phyloP scores from a whole-genome alignment of 805 yeast genomes.

The Schizosaccharomyces japonicus region DNA sequence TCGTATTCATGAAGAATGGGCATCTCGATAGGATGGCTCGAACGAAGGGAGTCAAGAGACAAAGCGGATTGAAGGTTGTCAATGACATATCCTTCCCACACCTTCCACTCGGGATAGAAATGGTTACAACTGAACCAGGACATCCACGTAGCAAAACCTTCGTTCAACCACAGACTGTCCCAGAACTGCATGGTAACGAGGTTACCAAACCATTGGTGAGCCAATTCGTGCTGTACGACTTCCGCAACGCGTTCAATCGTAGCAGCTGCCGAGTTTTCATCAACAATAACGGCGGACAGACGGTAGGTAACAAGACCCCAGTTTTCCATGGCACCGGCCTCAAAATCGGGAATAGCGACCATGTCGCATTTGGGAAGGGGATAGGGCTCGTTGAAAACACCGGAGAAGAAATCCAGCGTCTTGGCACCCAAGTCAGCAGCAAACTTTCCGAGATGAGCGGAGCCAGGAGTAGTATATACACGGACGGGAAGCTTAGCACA shows the following conservation, averaged over 20 bases:
- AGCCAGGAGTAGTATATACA: slow-evolving; percentile 46
- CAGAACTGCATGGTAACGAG: slow-evolving; percentile 83
- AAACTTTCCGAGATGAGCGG: slow-evolving; percentile 36
- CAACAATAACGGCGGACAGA: slow-evolving; percentile 36
- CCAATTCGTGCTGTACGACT: slow-evolving; percentile 66
- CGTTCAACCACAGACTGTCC: slow-evolving; percentile 78
- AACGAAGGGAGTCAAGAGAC: slow-evolving; percentile 42
- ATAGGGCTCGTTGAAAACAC: slow-evolving; percentile 42
- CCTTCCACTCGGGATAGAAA: slow-evolving; percentile 63
- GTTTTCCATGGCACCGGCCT: slow-evolving; percentile 80
- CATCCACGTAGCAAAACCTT: slow-evolving; percentile 77
- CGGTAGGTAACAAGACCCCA: slow-evolving; percentile 63
- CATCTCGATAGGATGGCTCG: slow-evolving; percentile 63
- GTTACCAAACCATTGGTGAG: slow-evolving; percentile 84
- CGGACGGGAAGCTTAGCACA: slow-evolving; percentile 31
- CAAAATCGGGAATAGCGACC: slow-evolving; percentile 54
- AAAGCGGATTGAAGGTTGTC: slow-evolving; percentile 57
- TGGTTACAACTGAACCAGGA: slow-evolving; percentile 46
- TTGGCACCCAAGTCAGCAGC: slow-evolving; percentile 40
- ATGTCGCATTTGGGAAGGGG: slow-evolving; percentile 66
- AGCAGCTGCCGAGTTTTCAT: slow-evolving; percentile 40
- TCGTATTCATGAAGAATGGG: slow-evolving; percentile 58
- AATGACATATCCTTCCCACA: slow-evolving; percentile 52
- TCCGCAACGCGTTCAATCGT: slow-evolving; percentile 37
- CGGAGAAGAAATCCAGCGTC: slow-evolving; percentile 40